phyloP scores from a whole-genome alignment of 2,329 filamentous ascomycete species.

The Neofusicoccum umdonicola region DNA sequence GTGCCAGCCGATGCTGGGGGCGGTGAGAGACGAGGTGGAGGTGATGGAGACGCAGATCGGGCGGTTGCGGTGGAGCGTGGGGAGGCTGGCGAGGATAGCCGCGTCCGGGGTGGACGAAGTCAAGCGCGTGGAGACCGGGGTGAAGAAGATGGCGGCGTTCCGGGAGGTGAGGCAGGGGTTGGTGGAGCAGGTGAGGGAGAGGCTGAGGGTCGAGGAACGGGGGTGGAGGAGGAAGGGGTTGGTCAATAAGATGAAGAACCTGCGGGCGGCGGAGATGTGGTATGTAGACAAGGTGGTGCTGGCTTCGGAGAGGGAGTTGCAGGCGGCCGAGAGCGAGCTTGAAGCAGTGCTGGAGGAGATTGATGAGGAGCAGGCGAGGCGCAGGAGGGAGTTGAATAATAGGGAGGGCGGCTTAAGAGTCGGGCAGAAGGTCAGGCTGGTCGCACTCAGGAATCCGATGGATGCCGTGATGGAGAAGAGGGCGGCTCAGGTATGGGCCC shows the following conservation, averaged over 20 bases:
- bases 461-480: not conserved
- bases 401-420: not conserved
- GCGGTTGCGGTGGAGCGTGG: not conserved
- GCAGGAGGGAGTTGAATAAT: not conserved
- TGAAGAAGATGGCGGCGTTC: not conserved
- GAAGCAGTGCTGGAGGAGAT: not conserved
- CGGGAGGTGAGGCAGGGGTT: not conserved
- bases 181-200: not conserved
- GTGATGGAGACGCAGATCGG: not conserved
- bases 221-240: not conserved
- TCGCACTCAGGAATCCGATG: not conserved
- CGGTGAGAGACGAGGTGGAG: not conserved
- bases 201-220: not conserved
- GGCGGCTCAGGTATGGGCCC: not conserved
- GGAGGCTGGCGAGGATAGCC: not conserved
- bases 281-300: not conserved
- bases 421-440: not conserved
- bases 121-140: not conserved
- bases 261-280: not conserved
- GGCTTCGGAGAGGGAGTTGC: not conserved
- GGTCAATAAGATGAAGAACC: not conserved
- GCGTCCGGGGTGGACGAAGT: not conserved
- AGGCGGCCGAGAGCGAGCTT: not conserved
- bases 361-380: not conserved
- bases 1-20: not conserved